These are phyloP conservation scores for Vicia sativa DNA, from an alignment of 306 rosid species.

Conservation along the genomic window DNA sequence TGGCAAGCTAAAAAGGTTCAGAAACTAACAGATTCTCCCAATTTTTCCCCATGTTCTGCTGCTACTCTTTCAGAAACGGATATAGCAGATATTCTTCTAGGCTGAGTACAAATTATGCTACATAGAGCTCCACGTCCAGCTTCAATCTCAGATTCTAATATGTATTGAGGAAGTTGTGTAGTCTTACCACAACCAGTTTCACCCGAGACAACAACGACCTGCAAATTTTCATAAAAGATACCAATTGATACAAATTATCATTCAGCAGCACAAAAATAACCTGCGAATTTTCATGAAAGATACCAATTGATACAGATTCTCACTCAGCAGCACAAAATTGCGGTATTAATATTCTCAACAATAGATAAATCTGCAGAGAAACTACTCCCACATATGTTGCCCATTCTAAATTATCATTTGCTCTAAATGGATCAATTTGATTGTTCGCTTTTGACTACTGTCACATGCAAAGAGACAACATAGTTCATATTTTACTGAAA, in stretches of 20 bases:
- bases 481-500: conserved; percentile 11
- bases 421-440: conserved; percentile 11
- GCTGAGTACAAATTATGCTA: conserved; percentile 91
- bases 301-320: conserved; percentile 34
- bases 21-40: conserved; percentile 95
- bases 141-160: conserved; percentile 88
- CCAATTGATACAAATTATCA: conserved; percentile 34
- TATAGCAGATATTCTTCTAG: conserved; percentile 97
- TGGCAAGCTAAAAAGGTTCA: conserved; percentile 35
- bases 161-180: conserved; percentile 96
- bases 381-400: conserved; percentile 18
- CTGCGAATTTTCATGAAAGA: conserved; percentile 50
- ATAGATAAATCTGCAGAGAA: conserved; percentile 34
- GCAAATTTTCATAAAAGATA: conserved; percentile 41
- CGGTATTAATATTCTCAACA: conserved; percentile 23
- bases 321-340: conserved; percentile 33
- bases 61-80: conserved; percentile 99
- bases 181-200: conserved; percentile 99
- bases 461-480: conserved; percentile 1
- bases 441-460: conserved; percentile 16
- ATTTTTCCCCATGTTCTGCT: conserved; percentile 88
- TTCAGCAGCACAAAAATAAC: conserved; percentile 46
- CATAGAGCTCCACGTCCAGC: conserved; percentile 80
- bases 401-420: conserved; percentile 30
- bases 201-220: conserved; percentile 88